Base-by-base conservation (phyloP, 805 yeast genomes). In the Ogataea degrootiae region DNA sequence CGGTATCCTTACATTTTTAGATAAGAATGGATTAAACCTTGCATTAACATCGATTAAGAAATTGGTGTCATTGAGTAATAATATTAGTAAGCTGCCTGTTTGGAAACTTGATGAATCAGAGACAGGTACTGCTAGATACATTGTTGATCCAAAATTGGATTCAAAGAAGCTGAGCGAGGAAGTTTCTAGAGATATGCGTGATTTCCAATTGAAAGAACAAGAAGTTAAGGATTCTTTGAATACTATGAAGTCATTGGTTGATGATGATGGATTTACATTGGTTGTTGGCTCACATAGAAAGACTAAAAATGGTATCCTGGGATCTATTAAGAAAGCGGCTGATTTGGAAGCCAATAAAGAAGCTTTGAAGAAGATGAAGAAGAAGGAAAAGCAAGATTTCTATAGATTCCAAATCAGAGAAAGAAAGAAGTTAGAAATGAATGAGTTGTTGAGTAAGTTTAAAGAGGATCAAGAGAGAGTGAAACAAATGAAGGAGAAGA, bases 381-480 rank as follows among this genome's bases (percentile, higher is more conserved):
- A 77, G 66, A 82, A 82, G 62, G 91, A 87, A 59, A 88, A 91
- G 72, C 76, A 78, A 55, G 98, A 95, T 69, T 94, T 94, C 73
- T 94, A 94, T 73, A 77, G 96, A 59, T 94, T 91, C 80, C 99
- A 94, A 72, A 79, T 94, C 56, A 83, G 99, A 68, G 96, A 94
- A 65, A 79, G 81, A 61, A 92, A 91, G 77, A 94, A 94, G 73
- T 80, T 77, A 53, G 96, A 92, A 67, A 89, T 94, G 87, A 87
- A 88, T 62, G 90, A 87, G 46, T 72, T 94, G 61, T 73, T 94
- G 62, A 73, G 68, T 48, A 88, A 90, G 63, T 94, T 91, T 71
- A 89, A 87, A 65, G 82, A 82, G 51, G 99, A 94, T 67, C 97
- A 94, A 70, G 92, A 84, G 57, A 83, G 83, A 65, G 87, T 94